Conservation (phyloP, 148 eudicot genomes). For the Polygonum maritimum region DNA sequence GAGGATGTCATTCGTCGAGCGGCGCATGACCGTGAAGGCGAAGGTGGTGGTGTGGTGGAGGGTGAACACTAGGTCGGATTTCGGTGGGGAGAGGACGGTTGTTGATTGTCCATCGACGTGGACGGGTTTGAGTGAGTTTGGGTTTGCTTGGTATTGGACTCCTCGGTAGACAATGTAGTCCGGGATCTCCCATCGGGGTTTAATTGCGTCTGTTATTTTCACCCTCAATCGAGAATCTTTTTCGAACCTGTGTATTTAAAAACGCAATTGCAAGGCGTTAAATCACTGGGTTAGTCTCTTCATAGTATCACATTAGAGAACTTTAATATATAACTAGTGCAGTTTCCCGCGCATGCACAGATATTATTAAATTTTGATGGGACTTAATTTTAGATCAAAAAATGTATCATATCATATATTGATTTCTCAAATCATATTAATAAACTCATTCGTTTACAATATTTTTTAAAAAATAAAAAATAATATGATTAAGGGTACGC, state of each 20-base stretch:
- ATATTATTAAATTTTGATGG: no score
- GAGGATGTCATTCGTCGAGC: conserved; percentile 47
- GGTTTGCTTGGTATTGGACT: not conserved
- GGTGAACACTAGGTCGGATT: conserved; percentile 55
- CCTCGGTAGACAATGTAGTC: conserved; percentile 16
- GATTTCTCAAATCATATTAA: no score
- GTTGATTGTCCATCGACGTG: not conserved
- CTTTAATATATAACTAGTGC: no score
- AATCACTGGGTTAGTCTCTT: no score
- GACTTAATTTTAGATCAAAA: no score
- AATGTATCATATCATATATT: no score
- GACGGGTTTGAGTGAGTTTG: not conserved
- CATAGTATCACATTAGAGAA: no score
- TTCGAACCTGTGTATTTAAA: conserved; percentile 24
- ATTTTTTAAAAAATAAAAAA: no score
- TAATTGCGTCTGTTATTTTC: conserved; percentile 31
- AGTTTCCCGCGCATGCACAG: no score
- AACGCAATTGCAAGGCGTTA: not conserved
- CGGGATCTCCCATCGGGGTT: conserved; percentile 43
- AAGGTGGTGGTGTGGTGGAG: conserved; percentile 66
- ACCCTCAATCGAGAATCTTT: conserved; percentile 27
- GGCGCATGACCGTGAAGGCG: conserved; percentile 52
- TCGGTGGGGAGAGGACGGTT: not conserved
- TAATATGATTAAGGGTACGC: no score
- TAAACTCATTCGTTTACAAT: no score